Conservation (phyloP, 2,329 filamentous ascomycete genomes). For the Magnaporthales sp. region DNA sequence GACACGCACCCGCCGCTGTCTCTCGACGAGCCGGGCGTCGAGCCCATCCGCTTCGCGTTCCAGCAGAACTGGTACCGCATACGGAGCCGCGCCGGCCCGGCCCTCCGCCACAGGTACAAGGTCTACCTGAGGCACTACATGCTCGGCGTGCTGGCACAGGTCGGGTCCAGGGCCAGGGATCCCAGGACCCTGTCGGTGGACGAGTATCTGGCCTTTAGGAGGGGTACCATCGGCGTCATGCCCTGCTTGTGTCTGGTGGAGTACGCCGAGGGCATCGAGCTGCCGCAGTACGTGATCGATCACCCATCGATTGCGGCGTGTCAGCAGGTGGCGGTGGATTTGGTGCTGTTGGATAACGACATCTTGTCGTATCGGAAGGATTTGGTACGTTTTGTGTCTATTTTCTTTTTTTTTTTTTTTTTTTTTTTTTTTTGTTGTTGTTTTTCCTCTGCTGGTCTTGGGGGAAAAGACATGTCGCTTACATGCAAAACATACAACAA, state of each 20-base stretch:
- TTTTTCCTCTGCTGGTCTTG: background rate
- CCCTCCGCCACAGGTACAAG: background rate
- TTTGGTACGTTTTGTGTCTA: background rate
- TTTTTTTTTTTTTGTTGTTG: background rate
- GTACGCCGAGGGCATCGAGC: conserved; percentile 12
- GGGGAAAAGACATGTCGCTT: background rate
- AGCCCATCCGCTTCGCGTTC: conserved; percentile 18
- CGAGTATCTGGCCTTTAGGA: conserved; percentile 13
- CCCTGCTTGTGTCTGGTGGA: conserved; percentile 14
- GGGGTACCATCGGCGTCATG: conserved; percentile 13
- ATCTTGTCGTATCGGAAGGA: background rate
- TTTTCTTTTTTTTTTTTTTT: background rate
- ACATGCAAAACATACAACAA: background rate
- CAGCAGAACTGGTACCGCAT: conserved; percentile 13
- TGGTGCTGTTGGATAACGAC: conserved; percentile 12
- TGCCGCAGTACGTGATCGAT: conserved; percentile 12
- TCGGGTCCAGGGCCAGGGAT: conserved; percentile 9
- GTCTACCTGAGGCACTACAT: conserved; percentile 7
- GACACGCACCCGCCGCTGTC: conserved; percentile 14
- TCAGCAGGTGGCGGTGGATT: conserved; percentile 12
- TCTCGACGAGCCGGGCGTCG: conserved; percentile 8
- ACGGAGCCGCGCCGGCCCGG: conserved; percentile 6
- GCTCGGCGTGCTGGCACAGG: conserved; percentile 10
- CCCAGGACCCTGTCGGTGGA: conserved; percentile 9
- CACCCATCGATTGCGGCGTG: conserved; percentile 12